Conservation (phyloP, 2,329 filamentous ascomycete species). For the Exophiala viscosa region DNA sequence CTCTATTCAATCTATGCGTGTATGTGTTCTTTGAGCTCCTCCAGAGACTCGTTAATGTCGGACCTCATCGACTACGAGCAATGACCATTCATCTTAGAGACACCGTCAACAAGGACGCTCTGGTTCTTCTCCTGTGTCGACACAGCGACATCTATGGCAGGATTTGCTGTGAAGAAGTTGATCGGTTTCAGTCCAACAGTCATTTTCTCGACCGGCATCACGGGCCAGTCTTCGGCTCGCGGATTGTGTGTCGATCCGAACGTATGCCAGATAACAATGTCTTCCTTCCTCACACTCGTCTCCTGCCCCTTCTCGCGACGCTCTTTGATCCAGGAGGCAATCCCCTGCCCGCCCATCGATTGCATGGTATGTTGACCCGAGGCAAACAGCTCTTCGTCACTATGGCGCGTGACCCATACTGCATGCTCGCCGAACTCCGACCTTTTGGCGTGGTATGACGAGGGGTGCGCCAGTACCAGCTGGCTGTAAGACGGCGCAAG, state of each 20-base stretch:
- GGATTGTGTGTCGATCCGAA: constrained; percentile 46
- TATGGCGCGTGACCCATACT: constrained; percentile 53
- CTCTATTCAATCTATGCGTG: too few relatives aligned
- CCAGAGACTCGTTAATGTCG: too few relatives aligned
- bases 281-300: constrained; percentile 35
- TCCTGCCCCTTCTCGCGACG: constrained; percentile 35
- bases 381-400: constrained; percentile 51
- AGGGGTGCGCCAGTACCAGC: constrained; percentile 52
- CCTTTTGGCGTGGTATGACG: constrained; percentile 50
- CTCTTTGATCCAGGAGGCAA: constrained; percentile 45
- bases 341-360: constrained; percentile 45
- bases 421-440: constrained; percentile 56
- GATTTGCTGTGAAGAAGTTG: constrained; percentile 32
- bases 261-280: constrained; percentile 44
- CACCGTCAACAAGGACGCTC: constrained; percentile 20
- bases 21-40: too few relatives aligned
- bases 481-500: constrained; percentile 56
- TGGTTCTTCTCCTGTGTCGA: constrained; percentile 22
- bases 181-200: constrained; percentile 30
- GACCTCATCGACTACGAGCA: too few relatives aligned
- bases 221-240: constrained; percentile 44
- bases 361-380: constrained; percentile 56
- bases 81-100: constrained; percentile 7
- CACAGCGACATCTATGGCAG: constrained; percentile 28
- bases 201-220: constrained; percentile 36